Evolutionary conservation across 75 land plant species (phyloP).

Genomic region (Cupressus sempervirens): DNA sequence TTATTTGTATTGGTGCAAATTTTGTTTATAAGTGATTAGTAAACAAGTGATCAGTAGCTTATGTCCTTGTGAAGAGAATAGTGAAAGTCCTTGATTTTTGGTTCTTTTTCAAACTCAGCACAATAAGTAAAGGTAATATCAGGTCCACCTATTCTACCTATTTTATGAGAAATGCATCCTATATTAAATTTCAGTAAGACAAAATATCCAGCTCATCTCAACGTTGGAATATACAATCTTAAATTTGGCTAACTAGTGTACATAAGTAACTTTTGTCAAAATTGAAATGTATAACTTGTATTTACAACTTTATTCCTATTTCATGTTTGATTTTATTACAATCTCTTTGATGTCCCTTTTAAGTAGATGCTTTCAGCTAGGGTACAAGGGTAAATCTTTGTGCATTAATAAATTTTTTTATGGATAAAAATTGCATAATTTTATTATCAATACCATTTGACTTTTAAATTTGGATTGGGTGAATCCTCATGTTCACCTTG

Average conservation of each 20-base stretch:
- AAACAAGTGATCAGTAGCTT: not conserved
- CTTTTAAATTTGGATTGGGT: no score
- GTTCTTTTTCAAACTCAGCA: not conserved
- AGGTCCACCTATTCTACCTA: not conserved
- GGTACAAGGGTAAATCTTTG: not conserved
- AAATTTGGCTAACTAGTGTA: not conserved
- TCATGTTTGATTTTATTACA: not conserved
- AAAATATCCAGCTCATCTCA: not conserved
- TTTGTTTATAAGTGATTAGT: not conserved
- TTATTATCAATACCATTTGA: no score
- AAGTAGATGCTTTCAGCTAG: not conserved
- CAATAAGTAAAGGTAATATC: not conserved
- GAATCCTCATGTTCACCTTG: no score
- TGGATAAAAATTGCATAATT: no score
- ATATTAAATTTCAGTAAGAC: not conserved
- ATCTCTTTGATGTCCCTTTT: not conserved
- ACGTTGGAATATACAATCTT: not conserved
- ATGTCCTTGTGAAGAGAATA: not conserved
- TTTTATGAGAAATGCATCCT: not conserved
- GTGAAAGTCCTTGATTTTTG: not conserved
- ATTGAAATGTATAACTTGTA: not conserved
- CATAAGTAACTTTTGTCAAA: not conserved
- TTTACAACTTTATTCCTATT: not conserved
- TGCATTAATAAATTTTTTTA: no score
- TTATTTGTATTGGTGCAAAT: not conserved